These are phyloP conservation scores for Periconia sp. DNA, from an alignment of 2,329 filamentous ascomycete genomes.

Conservation along the genomic window DNA sequence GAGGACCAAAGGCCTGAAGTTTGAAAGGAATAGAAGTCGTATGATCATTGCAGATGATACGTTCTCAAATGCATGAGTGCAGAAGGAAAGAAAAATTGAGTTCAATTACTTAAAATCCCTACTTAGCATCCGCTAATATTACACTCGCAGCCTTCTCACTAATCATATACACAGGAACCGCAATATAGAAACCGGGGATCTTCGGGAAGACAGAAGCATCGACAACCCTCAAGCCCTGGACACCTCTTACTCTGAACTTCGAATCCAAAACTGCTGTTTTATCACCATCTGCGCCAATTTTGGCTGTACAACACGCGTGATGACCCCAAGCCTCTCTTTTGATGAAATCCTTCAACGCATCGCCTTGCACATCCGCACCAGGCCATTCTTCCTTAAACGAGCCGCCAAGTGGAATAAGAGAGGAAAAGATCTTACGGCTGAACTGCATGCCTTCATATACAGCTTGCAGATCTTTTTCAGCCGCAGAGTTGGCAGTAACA, in stretches of 20 bases:
- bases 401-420: constrained; percentile 51
- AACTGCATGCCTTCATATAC: constrained; percentile 63
- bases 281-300: constrained; percentile 60
- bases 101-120: no score
- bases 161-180: constrained; percentile 62
- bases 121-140: constrained; percentile 53
- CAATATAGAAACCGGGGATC: constrained; percentile 52
- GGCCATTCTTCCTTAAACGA: constrained; percentile 57
- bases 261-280: constrained; percentile 60
- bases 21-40: no score
- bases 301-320: constrained; percentile 63
- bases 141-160: constrained; percentile 68
- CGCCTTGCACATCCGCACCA: constrained; percentile 50
- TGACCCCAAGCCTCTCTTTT: constrained; percentile 52
- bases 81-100: no score
- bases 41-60: no score
- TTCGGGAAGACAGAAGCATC: constrained; percentile 39
- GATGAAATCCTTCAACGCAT: constrained; percentile 48
- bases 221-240: constrained; percentile 60
- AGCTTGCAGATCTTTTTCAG: constrained; percentile 59
- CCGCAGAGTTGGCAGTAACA: constrained; percentile 65
- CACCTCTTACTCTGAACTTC: constrained; percentile 59
- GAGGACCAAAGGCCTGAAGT: no score
- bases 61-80: no score
- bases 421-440: constrained; percentile 51